These are phyloP conservation scores for Acer yangbiense DNA, from an alignment of 345 rosid genomes.

Conservation along the genomic window DNA sequence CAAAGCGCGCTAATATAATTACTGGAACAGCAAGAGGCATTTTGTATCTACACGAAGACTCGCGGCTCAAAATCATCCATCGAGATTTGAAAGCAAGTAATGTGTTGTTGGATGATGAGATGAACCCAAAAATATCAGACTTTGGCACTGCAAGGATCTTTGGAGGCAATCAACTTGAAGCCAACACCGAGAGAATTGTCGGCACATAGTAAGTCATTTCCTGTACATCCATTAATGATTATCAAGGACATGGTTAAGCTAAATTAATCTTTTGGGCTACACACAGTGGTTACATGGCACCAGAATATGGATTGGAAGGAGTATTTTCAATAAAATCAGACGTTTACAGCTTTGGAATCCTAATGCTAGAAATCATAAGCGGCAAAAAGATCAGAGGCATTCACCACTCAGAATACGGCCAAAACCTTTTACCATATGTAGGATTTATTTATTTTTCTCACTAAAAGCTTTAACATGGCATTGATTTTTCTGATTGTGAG, in stretches of 20 bases:
- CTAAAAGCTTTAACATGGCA: neutral
- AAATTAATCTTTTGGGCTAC: too few relatives aligned
- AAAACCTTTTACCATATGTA: conserved; percentile 47
- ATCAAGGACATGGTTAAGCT: too few relatives aligned
- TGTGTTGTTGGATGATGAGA: conserved; percentile 48
- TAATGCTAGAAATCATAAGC: conserved; percentile 45
- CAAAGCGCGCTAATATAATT: conserved; percentile 39
- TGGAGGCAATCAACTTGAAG: conserved; percentile 48
- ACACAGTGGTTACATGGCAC: conserved; percentile 58
- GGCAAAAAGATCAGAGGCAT: conserved; percentile 45
- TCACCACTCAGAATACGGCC: conserved; percentile 22
- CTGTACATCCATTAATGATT: too few relatives aligned
- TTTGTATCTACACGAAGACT: conserved; percentile 56
- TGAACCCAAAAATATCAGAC: conserved; percentile 60
- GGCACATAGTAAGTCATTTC: conserved; percentile 50
- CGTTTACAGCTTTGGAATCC: conserved; percentile 52
- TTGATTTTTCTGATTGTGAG: neutral
- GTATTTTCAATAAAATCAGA: conserved; percentile 48
- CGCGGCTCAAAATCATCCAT: conserved; percentile 54
- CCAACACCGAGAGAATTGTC: conserved; percentile 49
- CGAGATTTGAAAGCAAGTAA: conserved; percentile 54
- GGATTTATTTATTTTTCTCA: neutral
- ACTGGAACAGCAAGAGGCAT: conserved; percentile 50
- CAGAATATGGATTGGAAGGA: conserved; percentile 53
- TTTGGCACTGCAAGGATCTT: conserved; percentile 63